These are phyloP conservation scores for Alternaria triticina DNA, from an alignment of 2,329 filamentous ascomycete species.

Conservation along the genomic window DNA sequence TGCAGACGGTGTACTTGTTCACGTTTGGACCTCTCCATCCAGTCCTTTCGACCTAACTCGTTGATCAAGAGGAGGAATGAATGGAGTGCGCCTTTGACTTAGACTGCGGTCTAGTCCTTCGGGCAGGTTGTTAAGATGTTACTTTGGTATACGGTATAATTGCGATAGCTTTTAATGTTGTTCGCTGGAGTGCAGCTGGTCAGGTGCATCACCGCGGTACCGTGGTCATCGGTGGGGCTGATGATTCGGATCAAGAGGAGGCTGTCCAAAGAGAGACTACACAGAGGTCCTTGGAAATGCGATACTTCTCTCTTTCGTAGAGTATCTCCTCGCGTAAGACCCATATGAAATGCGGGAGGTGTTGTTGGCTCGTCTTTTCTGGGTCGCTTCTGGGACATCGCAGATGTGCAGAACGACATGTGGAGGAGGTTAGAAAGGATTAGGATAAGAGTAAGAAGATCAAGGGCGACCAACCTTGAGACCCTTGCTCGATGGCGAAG, in stretches of 20 bases:
- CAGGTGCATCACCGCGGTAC: neutral
- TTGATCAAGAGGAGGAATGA: neutral
- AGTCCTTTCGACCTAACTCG: neutral
- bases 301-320: neutral
- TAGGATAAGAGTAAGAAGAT: neutral
- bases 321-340: neutral
- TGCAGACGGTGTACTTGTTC: constrained; percentile 74
- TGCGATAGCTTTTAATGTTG: neutral
- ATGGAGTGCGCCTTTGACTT: neutral
- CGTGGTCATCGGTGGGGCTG: neutral
- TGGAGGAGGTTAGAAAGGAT: neutral
- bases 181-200: neutral
- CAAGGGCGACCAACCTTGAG: constrained; percentile 19
- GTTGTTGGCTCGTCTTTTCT: neutral
- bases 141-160: neutral
- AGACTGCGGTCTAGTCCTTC: neutral
- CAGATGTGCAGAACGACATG: neutral
- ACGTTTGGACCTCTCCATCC: constrained; percentile 13
- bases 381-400: neutral
- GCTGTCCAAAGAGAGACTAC: neutral
- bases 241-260: neutral
- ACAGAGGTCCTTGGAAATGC: neutral
- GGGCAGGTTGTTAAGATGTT: neutral
- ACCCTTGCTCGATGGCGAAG: constrained; percentile 44
- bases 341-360: neutral